Base-by-base conservation (phyloP, 1,284 basidiomycete genomes). In the Cystobasidiaceae sp. region DNA sequence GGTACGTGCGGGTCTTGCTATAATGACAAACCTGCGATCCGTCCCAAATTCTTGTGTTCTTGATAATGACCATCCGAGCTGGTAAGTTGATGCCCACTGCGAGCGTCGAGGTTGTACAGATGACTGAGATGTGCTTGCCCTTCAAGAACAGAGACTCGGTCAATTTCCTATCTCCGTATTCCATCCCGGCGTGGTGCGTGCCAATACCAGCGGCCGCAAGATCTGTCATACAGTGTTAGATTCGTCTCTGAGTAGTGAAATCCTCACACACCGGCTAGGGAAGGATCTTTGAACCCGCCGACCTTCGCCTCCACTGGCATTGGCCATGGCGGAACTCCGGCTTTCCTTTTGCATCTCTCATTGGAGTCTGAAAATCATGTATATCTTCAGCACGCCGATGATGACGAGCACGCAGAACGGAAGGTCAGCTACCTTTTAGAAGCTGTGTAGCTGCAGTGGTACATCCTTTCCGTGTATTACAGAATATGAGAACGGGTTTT, bases 401-500 rank as follows among this genome's bases (percentile, higher is more conserved):
- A 9, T 48, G 41, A 45, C 69, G 50, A 86, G 80, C 80, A 44
- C 77, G 69, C 2, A 82, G 81, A 51, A 78, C 80, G 17, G 78
- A 5, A n/a, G 83, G 81, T 56, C 82, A 78, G 72, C 86, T 91
- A 33, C 87, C 85, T 70, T 87, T 87, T 66, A 83, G 79, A 13
- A 97, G 75, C 19, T 85, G 82, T 56, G 86, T 85, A 0, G 92
- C 93, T 0, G 90, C 87, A 25, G 72, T 48, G 23, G 67, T 68
- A 65, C 73, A 86, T 55, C 90, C 84, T 81, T 88, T 90, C 68
- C 93, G 81, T 4, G 92, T 94, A 4, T 89, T 81, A 69, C 87
- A 89, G 74, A 97, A 97, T 3, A 96, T 79, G 32, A 93, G 80
- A 21, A 89, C 86, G 0, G 92, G 90, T 74, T 90, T 90, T 23